phyloP scores from a whole-genome alignment of 2,329 filamentous ascomycete species.

The Diaporthe ilicicola region DNA sequence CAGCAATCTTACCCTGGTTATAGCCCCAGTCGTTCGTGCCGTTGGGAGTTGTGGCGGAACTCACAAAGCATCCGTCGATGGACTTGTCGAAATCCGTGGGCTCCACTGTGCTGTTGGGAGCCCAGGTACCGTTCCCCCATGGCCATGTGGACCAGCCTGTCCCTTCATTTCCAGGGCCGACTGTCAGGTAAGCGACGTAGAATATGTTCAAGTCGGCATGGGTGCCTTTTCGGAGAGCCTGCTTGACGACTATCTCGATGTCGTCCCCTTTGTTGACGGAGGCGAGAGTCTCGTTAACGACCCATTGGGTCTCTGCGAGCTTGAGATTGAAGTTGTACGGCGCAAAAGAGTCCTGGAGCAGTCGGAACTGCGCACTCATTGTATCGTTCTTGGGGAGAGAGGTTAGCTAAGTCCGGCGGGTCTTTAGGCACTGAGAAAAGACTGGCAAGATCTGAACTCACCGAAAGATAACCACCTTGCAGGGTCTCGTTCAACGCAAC shows the following conservation, averaged over 20 bases:
- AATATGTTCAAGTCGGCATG: slow-evolving; percentile 14
- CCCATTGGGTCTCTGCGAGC: slow-evolving; percentile 7
- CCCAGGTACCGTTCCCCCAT: neutral
- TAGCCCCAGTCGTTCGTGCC: slow-evolving; percentile 16
- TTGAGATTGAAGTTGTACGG: slow-evolving; percentile 6
- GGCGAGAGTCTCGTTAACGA: neutral
- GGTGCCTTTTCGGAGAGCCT: slow-evolving; percentile 10
- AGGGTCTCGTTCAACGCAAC: slow-evolving; percentile 11
- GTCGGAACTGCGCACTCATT: slow-evolving; percentile 9
- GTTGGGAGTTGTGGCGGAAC: neutral
- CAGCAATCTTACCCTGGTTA: slow-evolving; percentile 52
- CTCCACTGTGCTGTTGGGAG: neutral
- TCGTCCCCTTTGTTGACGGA: slow-evolving; percentile 8
- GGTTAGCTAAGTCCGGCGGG: neutral
- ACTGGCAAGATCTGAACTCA: neutral
- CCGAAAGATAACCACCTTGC: slow-evolving; percentile 4
- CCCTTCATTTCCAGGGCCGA: neutral
- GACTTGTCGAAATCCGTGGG: slow-evolving; percentile 17
- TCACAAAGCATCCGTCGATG: slow-evolving; percentile 3
- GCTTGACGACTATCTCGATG: slow-evolving; percentile 5
- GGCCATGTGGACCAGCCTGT: slow-evolving; percentile 9
- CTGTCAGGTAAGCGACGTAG: neutral
- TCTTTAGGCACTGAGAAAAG: neutral
- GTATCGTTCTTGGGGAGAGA: neutral
- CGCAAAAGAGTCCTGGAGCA: slow-evolving; percentile 1